These are phyloP conservation scores for Moringa oleifera DNA, from an alignment of 345 rosid species.

Conservation along the genomic window DNA sequence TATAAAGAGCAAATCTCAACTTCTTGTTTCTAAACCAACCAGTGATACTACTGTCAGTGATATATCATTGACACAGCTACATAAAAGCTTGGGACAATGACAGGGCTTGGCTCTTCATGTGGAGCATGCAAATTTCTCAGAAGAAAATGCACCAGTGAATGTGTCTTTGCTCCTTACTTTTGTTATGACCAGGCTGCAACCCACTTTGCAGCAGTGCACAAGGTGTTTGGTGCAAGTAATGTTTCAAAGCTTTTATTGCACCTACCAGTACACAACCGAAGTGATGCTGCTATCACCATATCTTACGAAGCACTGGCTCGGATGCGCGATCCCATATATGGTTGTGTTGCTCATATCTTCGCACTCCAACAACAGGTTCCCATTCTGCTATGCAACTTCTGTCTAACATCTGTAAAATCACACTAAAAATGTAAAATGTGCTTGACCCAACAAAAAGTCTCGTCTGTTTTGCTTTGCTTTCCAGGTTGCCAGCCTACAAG, in stretches of 20 bases:
- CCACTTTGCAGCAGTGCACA: slow-evolving; percentile 74
- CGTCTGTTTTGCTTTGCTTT: slow-evolving; percentile 2
- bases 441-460: background rate
- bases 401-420: background rate
- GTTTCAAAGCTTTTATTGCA: slow-evolving; percentile 57
- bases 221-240: slow-evolving; percentile 77
- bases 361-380: slow-evolving; percentile 72
- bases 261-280: slow-evolving; percentile 41
- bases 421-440: background rate
- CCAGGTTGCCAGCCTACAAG: slow-evolving; percentile 65
- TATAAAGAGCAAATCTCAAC: slow-evolving; percentile 37
- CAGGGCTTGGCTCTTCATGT: slow-evolving; percentile 68
- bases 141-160: slow-evolving; percentile 61
- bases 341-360: slow-evolving; percentile 63
- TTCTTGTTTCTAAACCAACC: slow-evolving; percentile 23
- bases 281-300: slow-evolving; percentile 61
- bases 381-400: background rate
- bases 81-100: slow-evolving; percentile 44
- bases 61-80: slow-evolving; percentile 18
- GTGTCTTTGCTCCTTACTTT: slow-evolving; percentile 74
- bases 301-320: slow-evolving; percentile 70
- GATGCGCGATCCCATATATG: slow-evolving; percentile 50
- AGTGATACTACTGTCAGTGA: slow-evolving; percentile 13
- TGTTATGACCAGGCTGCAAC: slow-evolving; percentile 55
- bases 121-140: slow-evolving; percentile 85